Percentiles rank a stretch among this genome's conserved stretches.
phyloP scores from a whole-genome alignment of 148 eudicot genomes.

The Rheum nobile region DNA sequence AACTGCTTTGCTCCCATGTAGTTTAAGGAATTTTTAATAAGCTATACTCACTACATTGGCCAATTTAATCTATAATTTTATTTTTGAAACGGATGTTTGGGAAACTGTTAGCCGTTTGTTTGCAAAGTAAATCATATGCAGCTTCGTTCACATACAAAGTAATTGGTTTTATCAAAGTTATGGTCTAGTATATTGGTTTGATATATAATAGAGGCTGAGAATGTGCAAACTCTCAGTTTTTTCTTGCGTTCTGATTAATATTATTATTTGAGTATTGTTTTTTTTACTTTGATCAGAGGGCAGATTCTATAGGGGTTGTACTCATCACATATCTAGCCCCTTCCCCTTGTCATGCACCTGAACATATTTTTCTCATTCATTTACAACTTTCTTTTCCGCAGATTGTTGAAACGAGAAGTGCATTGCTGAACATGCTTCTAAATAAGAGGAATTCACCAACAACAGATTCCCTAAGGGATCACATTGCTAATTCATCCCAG shows the following conservation, averaged over 20 bases:
- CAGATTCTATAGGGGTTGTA: neutral
- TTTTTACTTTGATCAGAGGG: neutral
- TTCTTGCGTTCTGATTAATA: neutral
- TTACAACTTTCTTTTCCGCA: constrained; percentile 10
- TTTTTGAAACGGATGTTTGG: neutral
- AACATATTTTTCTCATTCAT: neutral
- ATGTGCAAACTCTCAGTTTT: neutral
- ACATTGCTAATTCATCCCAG: constrained; percentile 11
- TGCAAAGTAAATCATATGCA: too few relatives aligned
- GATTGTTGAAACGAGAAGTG: constrained; percentile 46
- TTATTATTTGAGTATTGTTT: neutral
- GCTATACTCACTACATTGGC: neutral
- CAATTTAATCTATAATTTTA: neutral
- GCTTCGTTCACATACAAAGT: neutral
- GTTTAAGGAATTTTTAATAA: neutral
- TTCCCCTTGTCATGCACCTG: neutral
- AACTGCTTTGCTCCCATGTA: neutral
- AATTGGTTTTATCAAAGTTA: too few relatives aligned
- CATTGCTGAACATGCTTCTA: constrained; percentile 34
- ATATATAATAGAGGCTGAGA: neutral
- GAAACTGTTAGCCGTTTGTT: neutral
- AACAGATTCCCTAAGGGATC: constrained; percentile 21
- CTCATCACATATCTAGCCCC: neutral
- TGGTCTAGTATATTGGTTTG: neutral
- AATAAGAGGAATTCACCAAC: constrained; percentile 20